A percentile compares a stretch with the other conserved stretches of the same genome.
Conservation (phyloP, 2,329 filamentous ascomycete species). For the Diplocarpon rosae region DNA sequence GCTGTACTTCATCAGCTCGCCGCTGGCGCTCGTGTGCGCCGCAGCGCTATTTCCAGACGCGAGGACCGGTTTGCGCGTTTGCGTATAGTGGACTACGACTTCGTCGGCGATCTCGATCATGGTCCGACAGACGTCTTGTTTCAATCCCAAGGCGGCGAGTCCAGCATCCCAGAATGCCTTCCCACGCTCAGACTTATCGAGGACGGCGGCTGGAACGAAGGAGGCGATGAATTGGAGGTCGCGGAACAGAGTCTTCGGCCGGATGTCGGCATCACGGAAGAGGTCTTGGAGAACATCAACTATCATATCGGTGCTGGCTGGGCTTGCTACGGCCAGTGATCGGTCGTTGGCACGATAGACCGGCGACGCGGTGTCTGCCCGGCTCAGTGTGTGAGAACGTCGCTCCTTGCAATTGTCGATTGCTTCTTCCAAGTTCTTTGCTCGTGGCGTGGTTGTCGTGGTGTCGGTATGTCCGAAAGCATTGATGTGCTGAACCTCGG, state of each 20-base stretch:
- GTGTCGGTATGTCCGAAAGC: slow-evolving; percentile 23
- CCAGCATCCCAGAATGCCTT: slow-evolving; percentile 80
- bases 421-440: slow-evolving; percentile 49
- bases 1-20: slow-evolving; percentile 47
- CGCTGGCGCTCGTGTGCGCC: slow-evolving; percentile 27
- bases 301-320: slow-evolving; percentile 38
- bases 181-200: slow-evolving; percentile 51
- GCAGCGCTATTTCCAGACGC: slow-evolving; percentile 7
- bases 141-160: slow-evolving; percentile 77
- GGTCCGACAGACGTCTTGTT: slow-evolving; percentile 69
- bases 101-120: slow-evolving; percentile 55
- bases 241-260: slow-evolving; percentile 72
- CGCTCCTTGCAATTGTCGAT: slow-evolving; percentile 62
- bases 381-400: slow-evolving; percentile 44
- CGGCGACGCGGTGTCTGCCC: slow-evolving; percentile 49
- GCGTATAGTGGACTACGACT: slow-evolving; percentile 57
- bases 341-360: slow-evolving; percentile 66
- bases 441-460: slow-evolving; percentile 24
- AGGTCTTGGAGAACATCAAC: slow-evolving; percentile 55
- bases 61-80: slow-evolving; percentile 39
- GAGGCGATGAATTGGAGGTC: slow-evolving; percentile 67
- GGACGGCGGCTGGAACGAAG: slow-evolving; percentile 48
- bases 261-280: slow-evolving; percentile 54
- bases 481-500: slow-evolving; percentile 29
- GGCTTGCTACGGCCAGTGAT: slow-evolving; percentile 45